Evolutionary conservation across 306 rosid species (phyloP), one percentile per base, ranked within the genome.

Genomic region (Lathyrus sativus): DNA sequence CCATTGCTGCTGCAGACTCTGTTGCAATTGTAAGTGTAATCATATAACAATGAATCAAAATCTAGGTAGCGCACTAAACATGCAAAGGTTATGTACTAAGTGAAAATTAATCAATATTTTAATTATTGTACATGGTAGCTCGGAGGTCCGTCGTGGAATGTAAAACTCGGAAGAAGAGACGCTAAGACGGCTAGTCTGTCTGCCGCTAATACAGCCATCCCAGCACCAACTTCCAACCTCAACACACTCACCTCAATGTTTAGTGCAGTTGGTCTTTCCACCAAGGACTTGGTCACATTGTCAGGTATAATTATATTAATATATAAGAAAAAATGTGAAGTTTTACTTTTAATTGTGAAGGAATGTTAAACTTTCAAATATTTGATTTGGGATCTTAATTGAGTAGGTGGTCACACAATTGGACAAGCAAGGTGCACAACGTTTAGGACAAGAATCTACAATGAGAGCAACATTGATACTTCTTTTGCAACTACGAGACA

Each of bases 81-180:
- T 35, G 39, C 39, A 35, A 7, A 22, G 1, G 31, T 26, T 26
- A 26, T 51, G 4, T 9, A 51, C 4, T 19, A 19, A 19, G 31
- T 53, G 9, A 4, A 53, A 22, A 11, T 4, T 2, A 19, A 19
- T 51, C 2, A 51, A 19, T 8, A 49, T 5, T 19, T 55, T 28
- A 12, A 26, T 11, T 55, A 39, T 37, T 61, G 3, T 19, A 0
- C 9, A 49, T 24, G 44, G 13, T 55, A 89, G 98, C 98, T 92
- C 38, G 88, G 89, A 66, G 98, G 98, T 2, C 96, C 93, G 2
- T 70, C 38, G 6, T 92, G 96, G 98, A 60, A 85, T 37, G 93
- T 90, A 0, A 90, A 86, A 69, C 70, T 92, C 18, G 96, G 98
- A 82, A 85, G 98, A 85, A 89, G 96, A 77, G 98, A 92, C 28